phyloP scores from a whole-genome alignment of 331 rosid species.

The Malus hybrid region DNA sequence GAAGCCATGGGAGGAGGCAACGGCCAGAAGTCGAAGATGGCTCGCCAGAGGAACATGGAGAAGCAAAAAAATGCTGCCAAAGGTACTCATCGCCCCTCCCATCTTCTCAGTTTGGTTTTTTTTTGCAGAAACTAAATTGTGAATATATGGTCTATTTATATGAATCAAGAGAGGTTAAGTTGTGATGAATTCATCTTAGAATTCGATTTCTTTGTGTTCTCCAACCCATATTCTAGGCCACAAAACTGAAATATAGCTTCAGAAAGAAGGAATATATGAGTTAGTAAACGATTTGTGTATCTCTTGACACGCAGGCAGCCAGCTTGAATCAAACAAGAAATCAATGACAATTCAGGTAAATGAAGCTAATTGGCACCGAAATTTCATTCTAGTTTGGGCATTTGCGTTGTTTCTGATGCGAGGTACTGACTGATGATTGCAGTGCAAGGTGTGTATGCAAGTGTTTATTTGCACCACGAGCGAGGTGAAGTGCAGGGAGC shows the following conservation, averaged over 20 bases:
- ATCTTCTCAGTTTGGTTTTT: not conserved
- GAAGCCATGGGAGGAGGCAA: slow-evolving; percentile 53
- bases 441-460: slow-evolving; percentile 98
- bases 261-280: not conserved
- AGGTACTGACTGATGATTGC: slow-evolving; percentile 29
- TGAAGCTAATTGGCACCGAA: not conserved
- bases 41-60: slow-evolving; percentile 49
- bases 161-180: no score
- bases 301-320: slow-evolving; percentile 37
- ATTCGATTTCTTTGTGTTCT: not conserved
- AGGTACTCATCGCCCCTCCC: not conserved
- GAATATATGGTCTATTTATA: not conserved
- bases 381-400: not conserved
- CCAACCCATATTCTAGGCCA: not conserved
- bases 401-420: not conserved
- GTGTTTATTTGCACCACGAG: slow-evolving; percentile 88
- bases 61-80: slow-evolving; percentile 34
- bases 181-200: not conserved
- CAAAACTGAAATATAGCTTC: not conserved
- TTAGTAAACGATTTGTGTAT: not conserved
- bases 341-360: slow-evolving; percentile 53
- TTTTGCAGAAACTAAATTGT: not conserved
- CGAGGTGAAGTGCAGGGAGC: slow-evolving; percentile 95
- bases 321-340: slow-evolving; percentile 54
- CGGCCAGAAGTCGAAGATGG: slow-evolving; percentile 51